phyloP scores from a whole-genome alignment of 2,329 filamentous ascomycete genomes.

The Aureobasidium sp. region DNA sequence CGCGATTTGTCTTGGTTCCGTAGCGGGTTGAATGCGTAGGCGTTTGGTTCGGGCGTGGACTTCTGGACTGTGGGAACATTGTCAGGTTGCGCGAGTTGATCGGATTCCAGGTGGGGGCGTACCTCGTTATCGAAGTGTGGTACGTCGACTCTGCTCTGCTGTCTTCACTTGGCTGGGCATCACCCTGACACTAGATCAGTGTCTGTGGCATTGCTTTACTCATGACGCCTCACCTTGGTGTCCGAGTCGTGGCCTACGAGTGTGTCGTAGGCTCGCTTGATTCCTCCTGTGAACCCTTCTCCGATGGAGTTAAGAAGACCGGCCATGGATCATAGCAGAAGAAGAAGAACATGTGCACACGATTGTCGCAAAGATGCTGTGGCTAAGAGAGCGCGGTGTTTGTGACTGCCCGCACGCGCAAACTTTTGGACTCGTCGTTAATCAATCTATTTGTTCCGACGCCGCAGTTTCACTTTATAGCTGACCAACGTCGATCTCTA shows the following conservation, averaged over 20 bases:
- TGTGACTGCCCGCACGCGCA: constrained; percentile 5
- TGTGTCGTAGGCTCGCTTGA: not conserved
- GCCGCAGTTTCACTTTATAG: not conserved
- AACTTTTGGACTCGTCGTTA: constrained; percentile 9
- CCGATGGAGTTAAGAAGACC: not conserved
- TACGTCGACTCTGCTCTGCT: not conserved
- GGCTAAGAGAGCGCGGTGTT: not conserved
- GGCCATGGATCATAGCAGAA: not conserved
- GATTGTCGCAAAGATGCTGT: not conserved
- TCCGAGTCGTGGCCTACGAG: not conserved
- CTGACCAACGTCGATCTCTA: not conserved
- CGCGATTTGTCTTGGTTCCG: not conserved
- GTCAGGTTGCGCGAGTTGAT: not conserved
- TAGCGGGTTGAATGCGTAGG: not conserved
- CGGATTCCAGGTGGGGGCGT: not conserved
- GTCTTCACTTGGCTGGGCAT: not conserved
- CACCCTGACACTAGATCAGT: not conserved
- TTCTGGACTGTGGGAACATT: not conserved
- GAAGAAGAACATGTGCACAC: not conserved
- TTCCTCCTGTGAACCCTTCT: not conserved
- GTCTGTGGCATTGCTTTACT: not conserved
- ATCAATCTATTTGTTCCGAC: not conserved
- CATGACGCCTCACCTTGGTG: not conserved
- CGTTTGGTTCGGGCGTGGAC: not conserved
- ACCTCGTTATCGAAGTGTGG: not conserved